Evolutionary conservation across 495 filamentous ascomycete genomes (phyloP), one percentile per base, ranked within the genome.

Genomic region (Hypoxylon lienhwacheense): DNA sequence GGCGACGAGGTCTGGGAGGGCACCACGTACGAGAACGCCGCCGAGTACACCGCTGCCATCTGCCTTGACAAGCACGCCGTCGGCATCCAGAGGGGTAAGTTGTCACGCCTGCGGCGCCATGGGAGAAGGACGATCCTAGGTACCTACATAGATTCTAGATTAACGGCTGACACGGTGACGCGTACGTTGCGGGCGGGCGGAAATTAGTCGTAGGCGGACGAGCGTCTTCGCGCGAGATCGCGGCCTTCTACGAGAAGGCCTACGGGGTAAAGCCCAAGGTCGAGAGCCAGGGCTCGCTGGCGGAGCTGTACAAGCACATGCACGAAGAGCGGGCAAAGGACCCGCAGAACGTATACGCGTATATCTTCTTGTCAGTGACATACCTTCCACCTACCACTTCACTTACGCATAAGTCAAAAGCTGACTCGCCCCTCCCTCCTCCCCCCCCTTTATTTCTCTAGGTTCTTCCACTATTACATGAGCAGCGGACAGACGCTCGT

Each of bases 191-290:
- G n/a, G n/a, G n/a, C n/a, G n/a, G n/a, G n/a, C n/a, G n/a, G n/a
- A n/a, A n/a, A n/a, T n/a, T 28, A 71, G 68, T 71, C 21, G 51
- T 67, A 11, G 70, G 70, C 14, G 70, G 69, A n/a, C 53, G 56
- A 1, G 57, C 58, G 15, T 49, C 53, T 3, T 52, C 66, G 42
- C 58, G 55, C 8, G 50, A 70, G 36, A 66, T 73, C 20, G 59
- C 64, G 1, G 48, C 42, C 10, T 55, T 51, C 7, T 68, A 64
- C 39, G 54, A 62, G 15, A 47, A 47, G 15, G 66, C 66, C 4
- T 70, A 71, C 33, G 62, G 62, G 4, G 51, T 54, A 11, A 65
- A 70, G 55, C 68, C 65, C 5, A 51, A 61, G 22, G 50, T 73
- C 19, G 54, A 71, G 42, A 29, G 59, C 19, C 57, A 64, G 11